Percentiles rank a stretch among this genome's conserved stretches.
Evolutionary conservation across 371 early-diverging fungal species (phyloP).

Genomic region (Parasitella parasitica): DNA sequence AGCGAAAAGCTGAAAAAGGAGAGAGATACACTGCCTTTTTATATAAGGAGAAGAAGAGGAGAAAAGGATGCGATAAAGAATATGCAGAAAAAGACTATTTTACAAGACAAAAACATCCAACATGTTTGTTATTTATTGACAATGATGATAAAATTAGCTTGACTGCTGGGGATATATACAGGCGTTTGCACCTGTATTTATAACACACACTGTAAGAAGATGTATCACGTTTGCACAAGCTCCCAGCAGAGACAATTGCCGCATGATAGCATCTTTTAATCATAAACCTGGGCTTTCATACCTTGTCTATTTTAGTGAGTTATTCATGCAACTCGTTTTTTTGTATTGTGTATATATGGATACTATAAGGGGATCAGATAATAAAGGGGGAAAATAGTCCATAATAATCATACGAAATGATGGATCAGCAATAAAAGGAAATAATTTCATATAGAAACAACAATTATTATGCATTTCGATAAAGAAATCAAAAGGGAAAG

Average conservation of each 20-base stretch:
- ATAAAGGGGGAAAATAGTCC: neutral
- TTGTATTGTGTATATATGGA: no score
- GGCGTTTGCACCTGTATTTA: neutral
- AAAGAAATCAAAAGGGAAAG: neutral
- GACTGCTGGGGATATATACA: no score
- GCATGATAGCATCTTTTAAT: neutral
- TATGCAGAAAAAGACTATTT: constrained; percentile 13
- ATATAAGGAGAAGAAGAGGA: constrained; percentile 1
- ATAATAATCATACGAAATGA: neutral
- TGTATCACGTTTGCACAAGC: neutral
- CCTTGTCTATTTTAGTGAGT: neutral
- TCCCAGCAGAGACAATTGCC: neutral
- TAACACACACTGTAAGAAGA: neutral
- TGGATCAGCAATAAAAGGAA: neutral
- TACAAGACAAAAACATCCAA: neutral
- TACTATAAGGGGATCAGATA: neutral
- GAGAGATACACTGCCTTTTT: neutral
- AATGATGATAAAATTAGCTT: neutral
- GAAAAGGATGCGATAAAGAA: constrained; percentile 1
- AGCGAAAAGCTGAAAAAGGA: neutral
- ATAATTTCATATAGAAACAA: neutral
- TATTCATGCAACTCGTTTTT: neutral
- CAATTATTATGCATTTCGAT: neutral
- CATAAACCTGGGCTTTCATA: neutral
- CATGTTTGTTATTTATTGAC: constrained; percentile 1